Evolutionary conservation across 2,329 filamentous ascomycete genomes (phyloP).

Genomic region (Phyllosticta capitalensis): DNA sequence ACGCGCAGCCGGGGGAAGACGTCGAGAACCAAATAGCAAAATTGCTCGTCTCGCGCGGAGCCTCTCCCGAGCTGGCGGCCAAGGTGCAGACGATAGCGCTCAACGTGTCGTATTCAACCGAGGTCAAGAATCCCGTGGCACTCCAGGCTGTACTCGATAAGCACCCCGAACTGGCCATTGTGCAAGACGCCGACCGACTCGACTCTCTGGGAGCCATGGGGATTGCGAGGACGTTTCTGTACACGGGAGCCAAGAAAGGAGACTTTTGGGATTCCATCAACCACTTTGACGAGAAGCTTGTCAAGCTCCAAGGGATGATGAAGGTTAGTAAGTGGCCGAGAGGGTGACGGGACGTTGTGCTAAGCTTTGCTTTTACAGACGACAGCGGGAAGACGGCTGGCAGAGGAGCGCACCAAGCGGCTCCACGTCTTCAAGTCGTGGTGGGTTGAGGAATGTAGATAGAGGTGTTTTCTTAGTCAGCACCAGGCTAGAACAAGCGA

Average conservation of each 20-base stretch:
- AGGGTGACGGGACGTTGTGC: background rate
- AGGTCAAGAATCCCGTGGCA: slow-evolving; percentile 54
- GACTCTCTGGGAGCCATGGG: slow-evolving; percentile 85
- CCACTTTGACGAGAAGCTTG: slow-evolving; percentile 28
- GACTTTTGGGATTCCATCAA: slow-evolving; percentile 22
- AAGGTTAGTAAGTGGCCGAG: background rate
- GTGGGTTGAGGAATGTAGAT: slow-evolving; percentile 11
- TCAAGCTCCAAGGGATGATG: slow-evolving; percentile 26
- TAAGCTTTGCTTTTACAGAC: background rate
- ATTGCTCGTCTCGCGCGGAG: slow-evolving; percentile 49
- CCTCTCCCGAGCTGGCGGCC: slow-evolving; percentile 47
- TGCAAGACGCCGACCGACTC: slow-evolving; percentile 88
- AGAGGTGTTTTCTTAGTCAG: too few relatives aligned
- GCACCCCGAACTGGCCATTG: slow-evolving; percentile 69
- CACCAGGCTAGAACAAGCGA: too few relatives aligned
- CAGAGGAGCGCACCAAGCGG: slow-evolving; percentile 7
- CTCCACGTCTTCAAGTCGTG: slow-evolving; percentile 11
- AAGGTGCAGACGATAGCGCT: slow-evolving; percentile 64
- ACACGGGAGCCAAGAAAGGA: slow-evolving; percentile 54
- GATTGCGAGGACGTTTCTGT: slow-evolving; percentile 69
- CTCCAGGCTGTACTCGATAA: slow-evolving; percentile 52
- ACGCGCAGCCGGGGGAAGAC: slow-evolving; percentile 48
- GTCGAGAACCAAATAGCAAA: slow-evolving; percentile 45
- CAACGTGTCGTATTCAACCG: slow-evolving; percentile 68
- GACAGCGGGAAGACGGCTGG: background rate